Evolutionary conservation across 345 rosid species (phyloP).

Genomic region (Euphorbia lathyris): DNA sequence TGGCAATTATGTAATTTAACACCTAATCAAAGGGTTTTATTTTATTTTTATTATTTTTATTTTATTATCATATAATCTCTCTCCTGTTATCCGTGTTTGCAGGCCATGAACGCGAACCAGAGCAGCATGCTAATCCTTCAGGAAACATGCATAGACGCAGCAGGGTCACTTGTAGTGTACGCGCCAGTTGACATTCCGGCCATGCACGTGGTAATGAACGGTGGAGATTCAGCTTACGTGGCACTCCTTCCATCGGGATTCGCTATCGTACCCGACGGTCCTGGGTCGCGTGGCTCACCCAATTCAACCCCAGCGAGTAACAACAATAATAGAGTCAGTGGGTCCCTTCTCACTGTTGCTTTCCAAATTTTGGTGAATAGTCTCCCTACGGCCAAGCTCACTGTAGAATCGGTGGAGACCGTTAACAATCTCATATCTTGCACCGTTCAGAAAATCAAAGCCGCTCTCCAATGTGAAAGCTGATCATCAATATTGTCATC

Average conservation of each 20-base stretch:
- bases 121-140: conserved; percentile 91
- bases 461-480: conserved; percentile 77
- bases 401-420: conserved; percentile 94
- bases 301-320: conserved; percentile 19
- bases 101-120: conserved; percentile 91
- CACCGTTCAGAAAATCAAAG: conserved; percentile 88
- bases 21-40: no score
- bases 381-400: conserved; percentile 89
- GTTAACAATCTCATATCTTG: conserved; percentile 90
- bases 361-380: conserved; percentile 94
- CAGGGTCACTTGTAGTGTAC: conserved; percentile 96
- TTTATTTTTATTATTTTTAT: no score
- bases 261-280: conserved; percentile 71
- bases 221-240: conserved; percentile 93
- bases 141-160: conserved; percentile 91
- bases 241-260: conserved; percentile 94
- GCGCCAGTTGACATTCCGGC: conserved; percentile 97
- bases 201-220: conserved; percentile 95
- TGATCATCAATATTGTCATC: conserved; percentile 2
- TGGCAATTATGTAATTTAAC: no score
- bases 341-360: conserved; percentile 90
- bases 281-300: conserved; percentile 35
- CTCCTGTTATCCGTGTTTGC: conserved; percentile 11
- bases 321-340: conserved; percentile 47
- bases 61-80: no score